Evolutionary conservation across 192 early-diverging fungal genomes (phyloP), one percentile per base, ranked within the genome.

Genomic region (Glomus cerebriforme): DNA sequence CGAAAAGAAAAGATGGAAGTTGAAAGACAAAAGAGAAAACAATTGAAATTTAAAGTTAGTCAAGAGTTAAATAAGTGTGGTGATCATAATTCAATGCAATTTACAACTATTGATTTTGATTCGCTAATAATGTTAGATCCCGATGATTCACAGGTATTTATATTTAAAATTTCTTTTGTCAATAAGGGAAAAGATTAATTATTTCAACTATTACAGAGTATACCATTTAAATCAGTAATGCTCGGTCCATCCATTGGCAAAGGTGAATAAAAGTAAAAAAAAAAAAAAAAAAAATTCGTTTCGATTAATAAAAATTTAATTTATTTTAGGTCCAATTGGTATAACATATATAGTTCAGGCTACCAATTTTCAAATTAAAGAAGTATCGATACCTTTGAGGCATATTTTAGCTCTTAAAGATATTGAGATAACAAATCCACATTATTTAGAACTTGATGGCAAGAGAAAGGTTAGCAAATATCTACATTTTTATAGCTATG

Each of bases 371-470:
- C 85, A 45, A 64, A 79, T 59, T 73, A 81, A 75, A 79, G 81
- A 83, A 12, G 79, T 63, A 60, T 82, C 59, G 27, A 77, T 77
- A 5, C 54, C 81, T 5, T 78, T 84, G 19, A 73, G 81, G 12
- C 79, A 82, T 29, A 80, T 85, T 45, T 73, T 85, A 26, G 80
- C 81, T 10, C 63, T 83, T 13, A 83, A 85, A 60, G 82, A 82
- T 31, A 86, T 90, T 24, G 79, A 83, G 67, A 81, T 90, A 9
- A 81, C 78, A 13, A 70, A 82, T 17, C 29, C 85, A 10, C 82
- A 86, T 62, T 90, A 90, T 74, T 82, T 81, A 29, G 86, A 87
- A 1, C 83, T 83, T 7, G 79, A 83, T 19, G 89, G 89, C n/a
- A 90, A 90, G 60, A 85, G 81, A 37, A 89, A 86, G 59, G 77